Evolutionary conservation across 2,329 filamentous ascomycete genomes (phyloP).

Genomic region (Plectosphaerella cucumerina): DNA sequence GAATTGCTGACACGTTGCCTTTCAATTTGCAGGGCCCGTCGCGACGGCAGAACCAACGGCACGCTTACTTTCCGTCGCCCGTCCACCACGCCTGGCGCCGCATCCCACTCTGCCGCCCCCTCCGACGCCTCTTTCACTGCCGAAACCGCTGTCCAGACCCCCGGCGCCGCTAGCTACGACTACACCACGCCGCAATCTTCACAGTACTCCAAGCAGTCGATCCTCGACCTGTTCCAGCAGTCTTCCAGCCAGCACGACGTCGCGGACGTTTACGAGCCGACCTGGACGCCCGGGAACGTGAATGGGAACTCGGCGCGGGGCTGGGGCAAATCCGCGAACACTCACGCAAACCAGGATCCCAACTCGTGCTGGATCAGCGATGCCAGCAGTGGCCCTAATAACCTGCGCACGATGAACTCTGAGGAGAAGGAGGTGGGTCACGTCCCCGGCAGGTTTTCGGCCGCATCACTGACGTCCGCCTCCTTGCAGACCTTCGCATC

Average conservation of each 20-base stretch:
- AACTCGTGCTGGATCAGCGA: constrained; percentile 85
- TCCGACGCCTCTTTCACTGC: constrained; percentile 30
- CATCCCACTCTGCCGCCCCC: constrained; percentile 29
- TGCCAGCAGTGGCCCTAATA: constrained; percentile 67
- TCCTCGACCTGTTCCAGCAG: constrained; percentile 67
- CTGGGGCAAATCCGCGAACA: constrained; percentile 77
- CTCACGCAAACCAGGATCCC: constrained; percentile 72
- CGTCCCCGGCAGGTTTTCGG: background rate
- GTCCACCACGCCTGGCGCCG: constrained; percentile 50
- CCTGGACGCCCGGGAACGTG: constrained; percentile 73
- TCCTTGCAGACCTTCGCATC: constrained; percentile 66
- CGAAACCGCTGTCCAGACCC: constrained; percentile 28
- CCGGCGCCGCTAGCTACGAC: constrained; percentile 22
- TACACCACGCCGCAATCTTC: constrained; percentile 36
- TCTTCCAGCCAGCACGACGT: constrained; percentile 42
- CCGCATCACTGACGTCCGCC: constrained; percentile 1
- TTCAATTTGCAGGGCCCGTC: constrained; percentile 46
- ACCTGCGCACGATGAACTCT: constrained; percentile 63
- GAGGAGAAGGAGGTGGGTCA: constrained; percentile 57
- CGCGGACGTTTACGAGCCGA: constrained; percentile 64
- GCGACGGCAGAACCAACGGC: constrained; percentile 55
- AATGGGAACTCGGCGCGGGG: constrained; percentile 60
- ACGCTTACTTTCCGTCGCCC: constrained; percentile 62
- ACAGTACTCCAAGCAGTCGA: constrained; percentile 74
- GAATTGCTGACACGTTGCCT: background rate